Base-by-base conservation (phyloP, 371 early-diverging fungal genomes). In the Mucor plumbeus region DNA sequence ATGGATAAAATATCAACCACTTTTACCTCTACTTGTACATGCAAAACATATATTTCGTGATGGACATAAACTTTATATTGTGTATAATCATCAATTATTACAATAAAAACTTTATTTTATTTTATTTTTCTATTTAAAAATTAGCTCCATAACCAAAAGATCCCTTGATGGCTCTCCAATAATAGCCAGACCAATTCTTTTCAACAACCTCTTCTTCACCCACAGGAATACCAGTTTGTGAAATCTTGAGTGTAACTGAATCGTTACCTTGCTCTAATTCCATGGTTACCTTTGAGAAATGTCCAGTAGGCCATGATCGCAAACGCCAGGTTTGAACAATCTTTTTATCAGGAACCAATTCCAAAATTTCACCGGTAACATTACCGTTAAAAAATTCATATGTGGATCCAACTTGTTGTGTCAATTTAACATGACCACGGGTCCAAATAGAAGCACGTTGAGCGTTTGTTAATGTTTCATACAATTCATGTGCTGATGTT, bases 91-190 rank as follows among this genome's bases (percentile, higher is more conserved):
- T 31, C 53, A 53, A 26, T 13, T 53, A 31, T 5, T 31, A 53
- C 53, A 53, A 53, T 53, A 61, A 36, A 44, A 19, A 35, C 43
- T 36, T 58, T 64, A 47, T 60, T 60, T 17, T 15, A 67, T 63
- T 36, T 35, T 17, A 13, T 69, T 63, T 36, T 35, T 56, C 39
- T 55, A 17, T 39, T 67, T 83, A 83, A 58, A 83, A 83, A 47
- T 77, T 79, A 38, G 74, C 83, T 63, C 83, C 83, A 65, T 77
- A 80, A 13, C 98, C 98, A 85, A 96, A 97, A 34, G 94, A 83
- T 64, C 84, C 86, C 80, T 96, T 97, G 78, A 98, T 98, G 57
- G 93, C 85, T 80, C 92, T 89, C 93, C 94, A 97, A 86, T 96
- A 98, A 78, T 95, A 97, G 56, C 87, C 87, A 43, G 85, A 83